Evolutionary conservation across 345 rosid species (phyloP).

Genomic region (Hypericum androsaemum): DNA sequence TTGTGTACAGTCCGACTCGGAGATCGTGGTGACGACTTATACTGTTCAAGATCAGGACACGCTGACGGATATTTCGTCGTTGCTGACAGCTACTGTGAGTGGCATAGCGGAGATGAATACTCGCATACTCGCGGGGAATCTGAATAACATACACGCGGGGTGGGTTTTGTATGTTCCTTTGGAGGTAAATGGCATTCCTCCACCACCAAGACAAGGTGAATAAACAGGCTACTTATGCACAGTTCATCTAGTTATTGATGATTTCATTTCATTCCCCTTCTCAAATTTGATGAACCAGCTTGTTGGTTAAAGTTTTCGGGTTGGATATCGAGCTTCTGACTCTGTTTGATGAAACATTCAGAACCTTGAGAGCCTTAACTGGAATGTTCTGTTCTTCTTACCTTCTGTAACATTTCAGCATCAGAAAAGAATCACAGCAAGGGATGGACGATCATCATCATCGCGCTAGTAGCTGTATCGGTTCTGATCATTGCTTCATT

Average conservation of each 20-base stretch:
- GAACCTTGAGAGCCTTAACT: no score
- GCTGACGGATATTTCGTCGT: conserved; percentile 23
- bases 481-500: conserved; percentile 17
- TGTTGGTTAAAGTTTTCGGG: no score
- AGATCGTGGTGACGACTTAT: conserved; percentile 42
- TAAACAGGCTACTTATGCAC: background rate
- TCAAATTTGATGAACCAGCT: no score
- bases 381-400: background rate
- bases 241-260: no score
- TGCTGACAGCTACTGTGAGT: conserved; percentile 21
- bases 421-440: conserved; percentile 16
- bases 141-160: conserved; percentile 16
- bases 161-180: conserved; percentile 45
- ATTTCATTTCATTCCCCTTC: no score
- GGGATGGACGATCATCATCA: conserved; percentile 25
- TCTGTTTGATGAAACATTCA: no score
- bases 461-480: conserved; percentile 23
- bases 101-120: conserved; percentile 29
- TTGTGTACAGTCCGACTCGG: conserved; percentile 26
- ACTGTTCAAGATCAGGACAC: conserved; percentile 47
- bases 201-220: conserved; percentile 20
- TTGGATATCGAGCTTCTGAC: no score
- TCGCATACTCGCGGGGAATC: conserved; percentile 11
- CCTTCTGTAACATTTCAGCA: conserved; percentile 7
- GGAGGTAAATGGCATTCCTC: conserved; percentile 17